Evolutionary conservation across 176 grass and related monocot species (phyloP).

Genomic region (Phyllostachys edulis): DNA sequence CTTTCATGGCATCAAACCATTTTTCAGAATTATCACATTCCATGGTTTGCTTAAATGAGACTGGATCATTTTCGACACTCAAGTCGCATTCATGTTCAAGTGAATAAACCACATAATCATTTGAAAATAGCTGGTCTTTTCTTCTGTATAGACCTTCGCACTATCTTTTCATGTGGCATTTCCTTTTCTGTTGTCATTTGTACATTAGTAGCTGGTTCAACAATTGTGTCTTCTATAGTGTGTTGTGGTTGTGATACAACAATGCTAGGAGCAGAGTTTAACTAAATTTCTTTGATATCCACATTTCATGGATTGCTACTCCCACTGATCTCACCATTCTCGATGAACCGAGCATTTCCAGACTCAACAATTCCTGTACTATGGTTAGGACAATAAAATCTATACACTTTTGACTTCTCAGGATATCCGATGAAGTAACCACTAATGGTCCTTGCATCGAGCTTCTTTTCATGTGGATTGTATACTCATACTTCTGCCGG

Average conservation of each 20-base stretch:
- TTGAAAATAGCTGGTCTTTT: background rate
- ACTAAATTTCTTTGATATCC: background rate
- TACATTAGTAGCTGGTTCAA: no score
- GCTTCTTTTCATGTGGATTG: slow-evolving; percentile 1
- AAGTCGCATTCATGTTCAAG: slow-evolving; percentile 14
- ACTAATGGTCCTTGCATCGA: background rate
- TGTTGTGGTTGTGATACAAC: no score
- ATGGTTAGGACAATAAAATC: slow-evolving; percentile 1
- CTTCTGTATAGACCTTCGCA: background rate
- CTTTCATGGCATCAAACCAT: background rate
- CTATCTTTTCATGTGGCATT: background rate
- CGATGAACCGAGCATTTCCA: background rate
- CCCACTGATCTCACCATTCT: background rate
- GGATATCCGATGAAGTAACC: background rate
- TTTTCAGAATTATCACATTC: background rate
- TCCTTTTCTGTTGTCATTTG: no score
- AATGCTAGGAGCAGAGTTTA: no score
- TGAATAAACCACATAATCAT: slow-evolving; percentile 32
- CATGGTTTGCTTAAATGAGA: slow-evolving; percentile 24
- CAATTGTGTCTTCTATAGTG: no score
- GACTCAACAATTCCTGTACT: background rate
- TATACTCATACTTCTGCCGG: background rate
- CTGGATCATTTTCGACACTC: background rate
- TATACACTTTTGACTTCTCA: background rate
- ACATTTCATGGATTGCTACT: background rate